Base-by-base conservation (phyloP, 1,139 yeast species). In the Meyerozyma elateridarum region DNA sequence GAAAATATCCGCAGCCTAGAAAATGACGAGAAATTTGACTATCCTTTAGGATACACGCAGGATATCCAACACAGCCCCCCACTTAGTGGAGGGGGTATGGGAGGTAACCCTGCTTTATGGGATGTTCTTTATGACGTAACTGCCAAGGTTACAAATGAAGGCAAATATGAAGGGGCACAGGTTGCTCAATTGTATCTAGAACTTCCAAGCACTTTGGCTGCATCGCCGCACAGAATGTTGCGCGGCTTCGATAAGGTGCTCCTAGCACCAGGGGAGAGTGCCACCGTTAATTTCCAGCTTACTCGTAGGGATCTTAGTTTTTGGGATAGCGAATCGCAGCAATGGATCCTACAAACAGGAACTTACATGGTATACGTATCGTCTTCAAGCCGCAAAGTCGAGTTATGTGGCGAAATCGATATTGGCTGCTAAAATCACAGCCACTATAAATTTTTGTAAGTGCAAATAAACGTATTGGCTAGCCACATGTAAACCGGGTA, bases 291-390 rank as follows among this genome's bases (percentile, higher is more conserved):
- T 18, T 78, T 78, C 46, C 64, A 66, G 31, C 56, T 79, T 16
- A 52, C 64, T 37, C 69, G 74, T 43, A 62, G 80, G 37, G 85
- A 79, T 49, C 54, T 79, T 44, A 65, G 79, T 38, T 58, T 70
- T 19, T 79, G 84, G 84, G 82, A 77, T 48, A 58, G 71, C 1
- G 62, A 49, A 20, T 62, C 68, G 11, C 82, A 77, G 49, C 73
- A 75, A 36, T 79, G 85, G 85, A 59, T 74, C 17, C 67, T 78
- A 24, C 77, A 70, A 42, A 68, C 73, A 4, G 85, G 85, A 3
- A 61, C 67, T 11, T 79, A 76, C 53, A 69, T 63, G 35, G 54
- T 77, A 8, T 74, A 65, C 41, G 62, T 77, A 31, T 73, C 79
- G 0, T 62, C 73, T 11, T 68, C 78, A 19, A 73, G 81, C 44